Conservation (phyloP, 768 basidiomycete genomes). For the Boletellus ananas region DNA sequence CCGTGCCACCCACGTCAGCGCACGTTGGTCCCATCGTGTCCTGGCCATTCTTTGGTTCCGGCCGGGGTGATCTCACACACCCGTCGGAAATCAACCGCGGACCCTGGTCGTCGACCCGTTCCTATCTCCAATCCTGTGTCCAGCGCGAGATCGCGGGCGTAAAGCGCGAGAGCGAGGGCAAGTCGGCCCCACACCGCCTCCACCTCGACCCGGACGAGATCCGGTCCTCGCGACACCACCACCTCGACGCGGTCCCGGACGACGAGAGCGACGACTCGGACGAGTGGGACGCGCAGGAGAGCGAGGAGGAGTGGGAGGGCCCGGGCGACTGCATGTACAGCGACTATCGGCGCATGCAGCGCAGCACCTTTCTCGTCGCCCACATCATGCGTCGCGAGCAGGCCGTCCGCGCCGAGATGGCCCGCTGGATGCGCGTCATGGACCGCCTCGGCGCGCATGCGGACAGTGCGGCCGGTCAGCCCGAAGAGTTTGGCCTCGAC, state of each 20-base stretch:
- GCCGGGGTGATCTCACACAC: slow-evolving; percentile 67
- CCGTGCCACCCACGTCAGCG: slow-evolving; percentile 24
- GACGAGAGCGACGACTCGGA: slow-evolving; percentile 75
- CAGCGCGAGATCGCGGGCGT: slow-evolving; percentile 74
- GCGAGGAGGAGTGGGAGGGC: slow-evolving; percentile 71
- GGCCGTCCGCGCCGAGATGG: slow-evolving; percentile 65
- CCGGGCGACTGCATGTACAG: slow-evolving; percentile 76
- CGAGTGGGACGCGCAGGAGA: slow-evolving; percentile 76
- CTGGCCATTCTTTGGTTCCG: slow-evolving; percentile 88
- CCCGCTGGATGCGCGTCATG: slow-evolving; percentile 66
- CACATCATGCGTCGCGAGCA: slow-evolving; percentile 65
- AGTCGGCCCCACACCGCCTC: slow-evolving; percentile 67
- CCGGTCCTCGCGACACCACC: slow-evolving; percentile 65
- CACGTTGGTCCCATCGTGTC: slow-evolving; percentile 81
- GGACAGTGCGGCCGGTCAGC: slow-evolving; percentile 18
- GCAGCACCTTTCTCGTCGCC: slow-evolving; percentile 73
- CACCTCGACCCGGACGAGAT: slow-evolving; percentile 83
- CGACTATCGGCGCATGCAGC: slow-evolving; percentile 79
- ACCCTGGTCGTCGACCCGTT: slow-evolving; percentile 60
- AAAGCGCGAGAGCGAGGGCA: slow-evolving; percentile 73
- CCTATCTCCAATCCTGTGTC: slow-evolving; percentile 64
- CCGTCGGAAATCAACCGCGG: slow-evolving; percentile 74
- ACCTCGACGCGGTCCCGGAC: slow-evolving; percentile 60
- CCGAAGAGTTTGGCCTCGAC: slow-evolving; percentile 74
- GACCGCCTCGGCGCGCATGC: slow-evolving; percentile 43